Conservation (phyloP, 768 basidiomycete species). For the Lanmaoa pseudosensibilis region DNA sequence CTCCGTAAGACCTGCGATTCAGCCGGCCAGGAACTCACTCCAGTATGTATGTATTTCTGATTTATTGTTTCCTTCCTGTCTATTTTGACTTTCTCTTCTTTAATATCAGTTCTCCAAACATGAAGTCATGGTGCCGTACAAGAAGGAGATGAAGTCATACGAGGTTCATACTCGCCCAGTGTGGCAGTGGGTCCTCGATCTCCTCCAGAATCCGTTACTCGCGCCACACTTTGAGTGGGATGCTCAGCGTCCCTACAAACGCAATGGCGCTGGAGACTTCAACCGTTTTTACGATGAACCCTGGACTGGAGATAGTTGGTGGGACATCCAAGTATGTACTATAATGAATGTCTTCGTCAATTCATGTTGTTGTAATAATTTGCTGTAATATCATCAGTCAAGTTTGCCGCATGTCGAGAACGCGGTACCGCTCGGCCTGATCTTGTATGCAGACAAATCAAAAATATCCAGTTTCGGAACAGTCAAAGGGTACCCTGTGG, state of each 20-base stretch:
- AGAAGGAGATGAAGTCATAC: slow-evolving; percentile 11
- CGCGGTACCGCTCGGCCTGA: slow-evolving; percentile 26
- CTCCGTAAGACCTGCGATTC: slow-evolving; percentile 20
- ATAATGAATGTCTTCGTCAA: not conserved
- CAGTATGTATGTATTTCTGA: slow-evolving; percentile 1
- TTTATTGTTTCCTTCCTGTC: not conserved
- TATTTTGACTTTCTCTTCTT: not conserved
- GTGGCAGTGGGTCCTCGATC: slow-evolving; percentile 30
- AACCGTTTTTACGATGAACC: slow-evolving; percentile 37
- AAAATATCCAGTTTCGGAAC: slow-evolving; percentile 40
- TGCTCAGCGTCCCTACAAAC: slow-evolving; percentile 31
- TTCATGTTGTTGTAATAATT: not conserved
- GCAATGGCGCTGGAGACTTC: slow-evolving; percentile 24
- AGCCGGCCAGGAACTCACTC: slow-evolving; percentile 3
- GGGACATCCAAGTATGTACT: slow-evolving; percentile 37
- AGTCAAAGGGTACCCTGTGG: slow-evolving; percentile 39
- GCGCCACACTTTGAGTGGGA: slow-evolving; percentile 32
- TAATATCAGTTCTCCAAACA: slow-evolving; percentile 16
- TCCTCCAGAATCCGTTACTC: slow-evolving; percentile 29
- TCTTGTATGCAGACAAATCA: slow-evolving; percentile 44
- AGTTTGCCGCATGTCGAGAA: slow-evolving; percentile 21
- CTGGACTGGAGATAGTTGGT: slow-evolving; percentile 38
- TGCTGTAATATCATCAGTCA: not conserved
- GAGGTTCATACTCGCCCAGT: slow-evolving; percentile 23
- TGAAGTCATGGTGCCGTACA: slow-evolving; percentile 19